These are phyloP conservation scores for Pseudocercospora crystallina DNA, from an alignment of 2,329 filamentous ascomycete genomes.

Conservation along the genomic window DNA sequence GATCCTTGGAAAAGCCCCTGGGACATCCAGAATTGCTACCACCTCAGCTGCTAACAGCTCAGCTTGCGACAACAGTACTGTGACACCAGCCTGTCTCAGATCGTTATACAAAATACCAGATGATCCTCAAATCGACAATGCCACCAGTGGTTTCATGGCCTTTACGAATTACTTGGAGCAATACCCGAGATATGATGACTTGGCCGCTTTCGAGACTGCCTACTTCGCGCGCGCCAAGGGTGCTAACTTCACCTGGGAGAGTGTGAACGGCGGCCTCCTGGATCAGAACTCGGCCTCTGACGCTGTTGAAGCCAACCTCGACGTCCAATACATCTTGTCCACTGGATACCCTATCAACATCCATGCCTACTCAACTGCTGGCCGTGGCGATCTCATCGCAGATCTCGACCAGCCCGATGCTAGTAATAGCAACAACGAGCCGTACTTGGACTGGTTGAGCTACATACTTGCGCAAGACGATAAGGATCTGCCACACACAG, in stretches of 20 bases:
- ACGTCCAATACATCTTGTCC: slow-evolving; percentile 61
- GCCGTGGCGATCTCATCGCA: slow-evolving; percentile 47
- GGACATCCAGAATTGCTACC: background rate
- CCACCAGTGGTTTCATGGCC: slow-evolving; percentile 43
- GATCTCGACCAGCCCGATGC: slow-evolving; percentile 42
- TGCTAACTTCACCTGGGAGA: slow-evolving; percentile 56
- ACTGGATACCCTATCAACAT: slow-evolving; percentile 56
- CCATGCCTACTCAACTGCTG: slow-evolving; percentile 60
- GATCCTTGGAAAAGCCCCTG: slow-evolving; percentile 11
- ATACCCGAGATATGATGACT: slow-evolving; percentile 53
- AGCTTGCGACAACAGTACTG: slow-evolving; percentile 49
- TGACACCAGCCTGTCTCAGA: slow-evolving; percentile 54
- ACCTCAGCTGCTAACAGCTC: slow-evolving; percentile 27
- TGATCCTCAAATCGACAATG: slow-evolving; percentile 47
- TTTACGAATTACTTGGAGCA: slow-evolving; percentile 48
- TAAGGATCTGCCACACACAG: slow-evolving; percentile 57
- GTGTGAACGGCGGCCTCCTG: slow-evolving; percentile 55
- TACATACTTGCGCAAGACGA: slow-evolving; percentile 57
- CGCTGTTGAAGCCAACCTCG: slow-evolving; percentile 61
- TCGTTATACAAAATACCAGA: slow-evolving; percentile 53
- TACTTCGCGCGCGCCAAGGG: slow-evolving; percentile 52
- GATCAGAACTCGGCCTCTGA: slow-evolving; percentile 43
- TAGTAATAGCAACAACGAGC: slow-evolving; percentile 59
- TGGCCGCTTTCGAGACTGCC: slow-evolving; percentile 54
- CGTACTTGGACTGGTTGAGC: slow-evolving; percentile 62